phyloP scores from a whole-genome alignment of 192 early-diverging fungal species.

The Coemansia sp. region DNA sequence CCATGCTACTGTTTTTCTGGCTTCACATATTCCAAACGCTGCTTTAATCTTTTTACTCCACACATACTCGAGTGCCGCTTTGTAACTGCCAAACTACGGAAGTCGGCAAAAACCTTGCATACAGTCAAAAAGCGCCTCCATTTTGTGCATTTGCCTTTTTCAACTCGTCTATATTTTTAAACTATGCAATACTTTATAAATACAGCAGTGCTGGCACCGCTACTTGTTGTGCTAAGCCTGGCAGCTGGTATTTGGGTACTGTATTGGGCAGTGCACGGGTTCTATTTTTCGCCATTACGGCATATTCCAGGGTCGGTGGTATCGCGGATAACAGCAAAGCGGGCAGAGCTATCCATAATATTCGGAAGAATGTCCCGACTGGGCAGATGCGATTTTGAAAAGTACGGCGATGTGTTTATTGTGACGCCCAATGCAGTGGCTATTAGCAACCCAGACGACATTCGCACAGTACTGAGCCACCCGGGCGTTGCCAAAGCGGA shows the following conservation, averaged over 20 bases:
- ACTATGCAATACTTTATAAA: background rate
- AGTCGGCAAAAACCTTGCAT: background rate
- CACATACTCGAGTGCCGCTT: background rate
- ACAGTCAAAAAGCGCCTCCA: too few relatives aligned
- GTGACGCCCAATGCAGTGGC: constrained; percentile 16
- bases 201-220: constrained; percentile 20
- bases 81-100: background rate
- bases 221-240: background rate
- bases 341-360: constrained; percentile 7
- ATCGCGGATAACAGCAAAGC: constrained; percentile 22
- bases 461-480: constrained; percentile 27
- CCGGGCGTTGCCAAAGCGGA: constrained; percentile 18
- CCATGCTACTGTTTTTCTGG: too few relatives aligned
- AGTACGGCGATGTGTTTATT: constrained; percentile 39
- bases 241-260: background rate
- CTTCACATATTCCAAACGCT: too few relatives aligned
- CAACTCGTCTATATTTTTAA: background rate
- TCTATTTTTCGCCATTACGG: constrained; percentile 33
- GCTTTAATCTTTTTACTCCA: background rate
- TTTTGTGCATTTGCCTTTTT: too few relatives aligned
- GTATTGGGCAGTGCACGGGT: constrained; percentile 12
- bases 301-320: constrained; percentile 32
- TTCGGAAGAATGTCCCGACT: constrained; percentile 26
- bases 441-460: constrained; percentile 37
- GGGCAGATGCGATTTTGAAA: constrained; percentile 19